phyloP scores from a whole-genome alignment of 73 alveolate genomes.

The Stentor coeruleus region DNA sequence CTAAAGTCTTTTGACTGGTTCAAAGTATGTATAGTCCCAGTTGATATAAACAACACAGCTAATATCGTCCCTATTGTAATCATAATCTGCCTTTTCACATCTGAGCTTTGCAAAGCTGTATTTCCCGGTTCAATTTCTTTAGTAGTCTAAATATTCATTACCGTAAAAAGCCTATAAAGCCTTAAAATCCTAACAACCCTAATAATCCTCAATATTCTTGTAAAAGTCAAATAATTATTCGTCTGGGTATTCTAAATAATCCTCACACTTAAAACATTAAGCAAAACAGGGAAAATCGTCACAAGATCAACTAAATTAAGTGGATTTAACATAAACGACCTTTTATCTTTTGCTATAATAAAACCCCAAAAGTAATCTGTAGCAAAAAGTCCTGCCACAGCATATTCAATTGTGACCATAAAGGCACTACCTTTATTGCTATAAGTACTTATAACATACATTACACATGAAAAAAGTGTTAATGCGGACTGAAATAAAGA shows the following conservation, averaged over 20 bases:
- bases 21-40: slow-evolving; percentile 40
- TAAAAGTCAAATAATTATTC: slow-evolving; percentile 29
- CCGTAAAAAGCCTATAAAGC: slow-evolving; percentile 42
- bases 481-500: not conserved
- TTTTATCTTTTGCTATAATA: slow-evolving; percentile 31
- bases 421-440: not conserved
- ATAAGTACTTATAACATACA: slow-evolving; percentile 7
- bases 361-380: slow-evolving; percentile 41
- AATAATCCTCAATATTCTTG: slow-evolving; percentile 47
- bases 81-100: slow-evolving; percentile 37
- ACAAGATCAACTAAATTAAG: slow-evolving; percentile 39
- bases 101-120: slow-evolving; percentile 32
- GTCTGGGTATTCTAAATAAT: slow-evolving; percentile 20
- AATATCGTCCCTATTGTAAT: slow-evolving; percentile 35
- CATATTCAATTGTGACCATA: slow-evolving; percentile 25
- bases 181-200: slow-evolving; percentile 54
- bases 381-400: slow-evolving; percentile 33
- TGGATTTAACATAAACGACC: slow-evolving; percentile 29
- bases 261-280: slow-evolving; percentile 25
- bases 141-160: slow-evolving; percentile 24
- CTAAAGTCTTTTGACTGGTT: slow-evolving; percentile 34
- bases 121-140: slow-evolving; percentile 26
- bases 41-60: slow-evolving; percentile 42
- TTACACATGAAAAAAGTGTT: slow-evolving; percentile 2
- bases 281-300: slow-evolving; percentile 40